Base-by-base conservation (phyloP, 345 rosid genomes). In the Acer saccharum region DNA sequence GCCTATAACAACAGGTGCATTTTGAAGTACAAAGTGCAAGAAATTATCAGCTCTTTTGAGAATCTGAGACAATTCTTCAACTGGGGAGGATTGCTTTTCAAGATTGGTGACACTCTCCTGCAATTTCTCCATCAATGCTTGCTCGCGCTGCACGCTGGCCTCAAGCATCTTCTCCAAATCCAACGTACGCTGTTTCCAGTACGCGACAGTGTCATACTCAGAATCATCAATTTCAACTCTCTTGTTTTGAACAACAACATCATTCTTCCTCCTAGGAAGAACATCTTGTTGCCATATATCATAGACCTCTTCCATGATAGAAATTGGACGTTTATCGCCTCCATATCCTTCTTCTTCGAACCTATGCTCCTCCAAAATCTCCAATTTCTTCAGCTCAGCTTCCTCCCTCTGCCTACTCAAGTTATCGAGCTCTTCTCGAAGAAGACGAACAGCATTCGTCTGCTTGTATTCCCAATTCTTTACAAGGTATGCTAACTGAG, bases 1-100 rank as follows among this genome's bases (percentile, higher is more conserved):
- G 0, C 99, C 98, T 43, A 93, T 92, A 63, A 93, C 98, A 74
- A 95, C 88, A 8, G 99, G 98, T 55, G 99, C 99, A 88, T 79
- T 91, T 82, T 92, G 96, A 74, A 95, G 98, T 29, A 95, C 90
- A 75, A 95, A 95, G 82, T 95, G 98, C 81, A 95, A 81, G 86
- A 93, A 95, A 73, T 93, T 93, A 77, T 95, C 99, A 1, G 99
- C 99, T 76, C 98, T 89, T 54, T 87, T 88, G 55, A 95, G 89
- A 78, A 92, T 93, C 81, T 91, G 94, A 29, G 93, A 89, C 74
- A 95, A 76, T 46, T 95, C 99, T 85, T 95, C 97, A 0, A 92
- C 94, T 0, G 98, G 98, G 0, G 99, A 91, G 25, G 89, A 70
- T 65, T 93, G 93, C 65, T 76, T 88, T 84, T 92, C 99, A 81